Percentiles rank a stretch among this genome's conserved stretches.
Conservation (phyloP, 2,329 filamentous ascomycete species). For the Trichoderma sp. region DNA sequence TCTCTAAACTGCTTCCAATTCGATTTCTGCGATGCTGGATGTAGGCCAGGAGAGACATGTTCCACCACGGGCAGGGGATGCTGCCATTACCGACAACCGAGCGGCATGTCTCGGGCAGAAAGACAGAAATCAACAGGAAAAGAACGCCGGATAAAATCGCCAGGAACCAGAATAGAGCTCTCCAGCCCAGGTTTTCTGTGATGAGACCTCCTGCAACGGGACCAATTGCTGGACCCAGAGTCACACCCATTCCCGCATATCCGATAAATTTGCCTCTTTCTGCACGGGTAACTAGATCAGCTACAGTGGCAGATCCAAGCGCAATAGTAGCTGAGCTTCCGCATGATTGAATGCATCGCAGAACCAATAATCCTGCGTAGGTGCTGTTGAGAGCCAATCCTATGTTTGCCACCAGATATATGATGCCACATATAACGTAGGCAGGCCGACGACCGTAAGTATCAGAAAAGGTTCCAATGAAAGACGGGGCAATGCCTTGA, state of each 20-base stretch:
- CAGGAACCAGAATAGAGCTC: neutral
- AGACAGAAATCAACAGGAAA: neutral
- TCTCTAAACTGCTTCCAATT: neutral
- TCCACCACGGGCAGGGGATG: neutral
- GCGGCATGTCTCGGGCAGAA: neutral
- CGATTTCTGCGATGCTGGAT: neutral
- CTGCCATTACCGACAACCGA: neutral
- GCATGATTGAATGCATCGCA: neutral
- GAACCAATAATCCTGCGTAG: neutral
- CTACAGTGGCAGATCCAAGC: neutral
- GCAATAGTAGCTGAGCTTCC: neutral
- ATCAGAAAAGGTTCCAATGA: neutral
- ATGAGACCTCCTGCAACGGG: neutral
- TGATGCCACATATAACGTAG: neutral
- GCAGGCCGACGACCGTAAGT: neutral
- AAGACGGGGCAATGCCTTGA: neutral
- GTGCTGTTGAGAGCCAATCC: neutral
- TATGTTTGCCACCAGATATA: neutral
- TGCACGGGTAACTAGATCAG: neutral
- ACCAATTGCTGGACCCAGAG: neutral
- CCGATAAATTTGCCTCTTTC: neutral
- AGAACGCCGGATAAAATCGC: neutral
- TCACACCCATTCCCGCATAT: neutral
- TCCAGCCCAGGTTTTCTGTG: neutral
- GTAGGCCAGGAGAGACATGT: neutral